These are phyloP conservation scores for Miscanthus sacchariflorus DNA, from an alignment of 202 grass and related monocot species.

Conservation along the genomic window DNA sequence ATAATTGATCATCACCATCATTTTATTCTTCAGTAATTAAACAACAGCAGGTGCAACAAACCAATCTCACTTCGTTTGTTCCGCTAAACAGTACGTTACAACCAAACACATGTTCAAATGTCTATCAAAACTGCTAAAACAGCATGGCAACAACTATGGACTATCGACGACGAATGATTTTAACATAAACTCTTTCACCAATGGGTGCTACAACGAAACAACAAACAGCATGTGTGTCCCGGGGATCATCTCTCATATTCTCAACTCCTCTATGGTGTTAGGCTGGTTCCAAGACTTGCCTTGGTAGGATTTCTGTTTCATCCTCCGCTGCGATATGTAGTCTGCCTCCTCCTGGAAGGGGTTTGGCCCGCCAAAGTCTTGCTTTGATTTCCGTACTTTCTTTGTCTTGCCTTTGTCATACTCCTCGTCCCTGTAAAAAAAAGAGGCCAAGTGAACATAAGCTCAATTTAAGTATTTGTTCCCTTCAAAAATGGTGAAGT, in stretches of 20 bases:
- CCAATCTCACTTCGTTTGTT: neutral
- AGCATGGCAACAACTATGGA: neutral
- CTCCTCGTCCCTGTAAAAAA: conserved; percentile 79
- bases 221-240: conserved; percentile 29
- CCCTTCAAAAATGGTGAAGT: neutral
- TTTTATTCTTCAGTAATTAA: neutral
- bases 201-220: conserved; percentile 38
- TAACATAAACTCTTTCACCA: neutral
- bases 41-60: neutral
- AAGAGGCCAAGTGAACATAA: neutral
- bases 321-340: conserved; percentile 40
- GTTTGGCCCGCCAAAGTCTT: conserved; percentile 61
- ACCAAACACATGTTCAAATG: conserved; percentile 7
- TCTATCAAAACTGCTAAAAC: conserved; percentile 15
- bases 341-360: conserved; percentile 83
- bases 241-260: neutral
- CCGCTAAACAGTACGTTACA: conserved; percentile 12
- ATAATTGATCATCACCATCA: neutral
- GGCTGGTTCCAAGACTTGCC: conserved; percentile 57
- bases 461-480: neutral
- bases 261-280: conserved; percentile 34
- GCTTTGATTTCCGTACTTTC: conserved; percentile 67
- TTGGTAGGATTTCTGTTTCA: conserved; percentile 48
- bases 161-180: neutral
- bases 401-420: conserved; percentile 87